phyloP scores from a whole-genome alignment of 2,329 filamentous ascomycete species.

The Colletotrichum sp. region DNA sequence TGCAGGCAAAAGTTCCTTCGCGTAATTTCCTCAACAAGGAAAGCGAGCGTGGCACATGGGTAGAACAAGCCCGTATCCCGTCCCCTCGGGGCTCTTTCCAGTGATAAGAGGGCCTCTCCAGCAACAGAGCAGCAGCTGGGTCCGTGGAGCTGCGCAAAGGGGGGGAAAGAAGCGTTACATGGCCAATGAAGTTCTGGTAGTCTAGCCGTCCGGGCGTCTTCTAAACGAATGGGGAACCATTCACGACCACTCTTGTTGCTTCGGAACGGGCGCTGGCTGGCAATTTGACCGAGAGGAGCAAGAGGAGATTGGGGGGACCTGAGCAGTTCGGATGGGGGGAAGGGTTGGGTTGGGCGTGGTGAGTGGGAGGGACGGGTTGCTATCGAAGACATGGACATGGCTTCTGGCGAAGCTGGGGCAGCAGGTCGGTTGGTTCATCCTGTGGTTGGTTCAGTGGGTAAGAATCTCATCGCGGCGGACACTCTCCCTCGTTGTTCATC shows the following conservation, averaged over 20 bases:
- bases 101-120: conserved; percentile 15
- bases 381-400: background rate
- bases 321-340: background rate
- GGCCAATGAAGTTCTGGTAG: conserved; percentile 13
- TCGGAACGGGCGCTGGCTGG: conserved; percentile 17
- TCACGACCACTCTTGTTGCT: background rate
- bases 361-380: background rate
- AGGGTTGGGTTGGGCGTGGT: background rate
- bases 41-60: conserved; percentile 34
- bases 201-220: conserved; percentile 14
- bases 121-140: conserved; percentile 3
- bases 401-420: background rate
- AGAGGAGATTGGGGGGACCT: background rate
- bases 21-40: conserved; percentile 39
- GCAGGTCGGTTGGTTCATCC: conserved; percentile 5
- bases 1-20: conserved; percentile 46
- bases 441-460: conserved; percentile 7
- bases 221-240: conserved; percentile 18
- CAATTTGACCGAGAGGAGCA: conserved; percentile 17
- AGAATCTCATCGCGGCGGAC: background rate
- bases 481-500: background rate
- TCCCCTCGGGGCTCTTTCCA: conserved; percentile 7
- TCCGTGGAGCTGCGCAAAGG: conserved; percentile 15
- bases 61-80: conserved; percentile 21
- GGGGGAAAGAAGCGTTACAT: conserved; percentile 11